Evolutionary conservation across 1,284 basidiomycete species (phyloP).

Genomic region (Fistulinella staudtii): DNA sequence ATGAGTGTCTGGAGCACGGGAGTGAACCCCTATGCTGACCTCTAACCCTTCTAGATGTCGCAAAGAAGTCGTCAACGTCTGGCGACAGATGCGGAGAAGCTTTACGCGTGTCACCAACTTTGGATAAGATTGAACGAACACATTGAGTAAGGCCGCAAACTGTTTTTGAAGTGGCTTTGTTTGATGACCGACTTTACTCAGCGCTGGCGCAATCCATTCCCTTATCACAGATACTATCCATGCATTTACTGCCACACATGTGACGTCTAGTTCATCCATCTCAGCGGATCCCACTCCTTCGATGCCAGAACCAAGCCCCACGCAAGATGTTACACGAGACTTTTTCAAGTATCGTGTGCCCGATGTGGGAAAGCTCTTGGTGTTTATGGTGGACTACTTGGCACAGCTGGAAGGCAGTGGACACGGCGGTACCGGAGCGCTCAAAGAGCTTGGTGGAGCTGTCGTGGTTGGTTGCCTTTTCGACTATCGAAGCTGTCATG

Average conservation of each 20-base stretch:
- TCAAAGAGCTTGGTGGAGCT: conserved; percentile 36
- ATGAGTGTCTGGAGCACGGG: no score
- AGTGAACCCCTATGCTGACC: no score
- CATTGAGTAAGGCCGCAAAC: conserved; percentile 47
- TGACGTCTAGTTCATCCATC: conserved; percentile 59
- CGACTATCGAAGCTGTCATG: neutral
- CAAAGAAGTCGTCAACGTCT: conserved; percentile 74
- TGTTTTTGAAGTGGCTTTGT: neutral
- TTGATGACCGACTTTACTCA: conserved; percentile 21
- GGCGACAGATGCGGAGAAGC: conserved; percentile 84
- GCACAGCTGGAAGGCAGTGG: conserved; percentile 25
- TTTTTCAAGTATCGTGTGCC: conserved; percentile 79
- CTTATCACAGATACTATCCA: conserved; percentile 65
- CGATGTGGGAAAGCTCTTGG: conserved; percentile 56
- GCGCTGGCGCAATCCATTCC: conserved; percentile 47
- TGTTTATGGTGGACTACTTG: conserved; percentile 45
- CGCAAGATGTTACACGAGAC: conserved; percentile 75
- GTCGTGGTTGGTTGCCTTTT: conserved; percentile 55
- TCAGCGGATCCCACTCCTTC: conserved; percentile 7
- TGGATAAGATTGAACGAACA: conserved; percentile 82
- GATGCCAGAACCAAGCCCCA: conserved; percentile 16
- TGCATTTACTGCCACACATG: conserved; percentile 61
- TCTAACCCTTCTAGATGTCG: conserved; percentile 72
- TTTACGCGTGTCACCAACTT: conserved; percentile 77
- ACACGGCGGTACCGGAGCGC: conserved; percentile 18